Base-by-base conservation (phyloP, 1,284 basidiomycete species). In the Taiwanofungus camphoratus region DNA sequence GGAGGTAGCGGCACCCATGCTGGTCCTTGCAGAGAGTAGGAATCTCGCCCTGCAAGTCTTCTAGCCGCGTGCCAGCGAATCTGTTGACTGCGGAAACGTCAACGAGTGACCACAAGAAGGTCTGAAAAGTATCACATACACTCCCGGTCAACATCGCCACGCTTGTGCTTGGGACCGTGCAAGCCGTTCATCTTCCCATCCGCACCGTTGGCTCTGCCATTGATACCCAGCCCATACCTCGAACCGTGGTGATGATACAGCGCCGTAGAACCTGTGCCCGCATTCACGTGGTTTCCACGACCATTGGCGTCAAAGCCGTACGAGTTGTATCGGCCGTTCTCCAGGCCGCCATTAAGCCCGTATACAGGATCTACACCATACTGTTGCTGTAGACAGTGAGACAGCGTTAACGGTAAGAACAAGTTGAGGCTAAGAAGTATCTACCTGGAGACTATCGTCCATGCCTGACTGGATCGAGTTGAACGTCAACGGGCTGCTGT, bases 1-100 rank as follows among this genome's bases (percentile, higher is more conserved):
- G 96, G 45, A 99, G 70, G 63, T 97, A 99, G 29, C 96, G 83
- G 63, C 96, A 99, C 3, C 96, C 96, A 65, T 99, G 96, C 68
- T 99, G 96, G 65, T 99, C 96, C 67, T 98, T 98, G 79, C 94
- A 98, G 22, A 99, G 69, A 12, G 80, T 74, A 21, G 93, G 82
- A 53, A 99, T 94, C 65, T 98, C 92, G 50, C 95, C 95, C 54
- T 88, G 83, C 35, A 99, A 72, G 60, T 99, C 96, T 63, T 99
- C 96, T 43, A 99, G 76, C 39, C 92, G 85, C 34, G 92, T 95
- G 21, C 92, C 91, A 20, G 93, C 83, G 64, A 96, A 97, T 8
- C 93, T 83, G 68, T 97, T 97, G 65, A 94, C 90, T 91, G 48
- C 16, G 39, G 39, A 34, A 48, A 35, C 35, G 36, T 39, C 46